phyloP scores from a whole-genome alignment of 148 eudicot species.

The Rhododendron mucronatum region DNA sequence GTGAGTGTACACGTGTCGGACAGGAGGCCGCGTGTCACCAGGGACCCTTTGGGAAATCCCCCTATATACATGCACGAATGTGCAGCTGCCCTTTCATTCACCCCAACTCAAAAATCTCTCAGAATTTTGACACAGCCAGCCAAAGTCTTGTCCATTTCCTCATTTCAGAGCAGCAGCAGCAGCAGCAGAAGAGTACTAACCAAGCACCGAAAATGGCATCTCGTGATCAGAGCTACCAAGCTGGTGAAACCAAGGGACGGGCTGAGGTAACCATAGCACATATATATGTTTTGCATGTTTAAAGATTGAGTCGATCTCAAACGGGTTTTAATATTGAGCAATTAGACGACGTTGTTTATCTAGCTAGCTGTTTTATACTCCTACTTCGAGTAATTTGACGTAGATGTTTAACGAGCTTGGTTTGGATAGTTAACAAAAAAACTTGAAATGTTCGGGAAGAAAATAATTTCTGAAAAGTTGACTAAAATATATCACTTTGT shows the following conservation, averaged over 20 bases:
- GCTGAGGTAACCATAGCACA: conserved; percentile 41
- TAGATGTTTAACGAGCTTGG: too few relatives aligned
- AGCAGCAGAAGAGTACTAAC: neutral
- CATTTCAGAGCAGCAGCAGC: neutral
- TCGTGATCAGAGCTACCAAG: conserved; percentile 49
- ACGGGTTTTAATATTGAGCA: neutral
- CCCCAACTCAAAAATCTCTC: neutral
- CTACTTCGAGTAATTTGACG: too few relatives aligned
- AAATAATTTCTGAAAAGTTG: too few relatives aligned
- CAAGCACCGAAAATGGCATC: conserved; percentile 38
- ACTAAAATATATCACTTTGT: too few relatives aligned
- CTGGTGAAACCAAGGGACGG: conserved; percentile 63
- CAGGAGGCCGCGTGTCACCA: conserved; percentile 25
- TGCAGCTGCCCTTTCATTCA: neutral
- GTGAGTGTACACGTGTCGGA: conserved; percentile 25
- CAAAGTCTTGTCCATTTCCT: neutral
- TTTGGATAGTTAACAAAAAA: too few relatives aligned
- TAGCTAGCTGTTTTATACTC: too few relatives aligned
- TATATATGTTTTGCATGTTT: neutral
- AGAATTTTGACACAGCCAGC: neutral
- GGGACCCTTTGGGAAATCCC: too few relatives aligned
- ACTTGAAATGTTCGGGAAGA: too few relatives aligned
- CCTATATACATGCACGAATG: conserved; percentile 5
- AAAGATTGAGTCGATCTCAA: neutral
- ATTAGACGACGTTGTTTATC: too few relatives aligned